Percentiles rank a stretch among this genome's conserved stretches.
phyloP scores from a whole-genome alignment of 257 asterid genomes.

The Solanum ossicruentum region DNA sequence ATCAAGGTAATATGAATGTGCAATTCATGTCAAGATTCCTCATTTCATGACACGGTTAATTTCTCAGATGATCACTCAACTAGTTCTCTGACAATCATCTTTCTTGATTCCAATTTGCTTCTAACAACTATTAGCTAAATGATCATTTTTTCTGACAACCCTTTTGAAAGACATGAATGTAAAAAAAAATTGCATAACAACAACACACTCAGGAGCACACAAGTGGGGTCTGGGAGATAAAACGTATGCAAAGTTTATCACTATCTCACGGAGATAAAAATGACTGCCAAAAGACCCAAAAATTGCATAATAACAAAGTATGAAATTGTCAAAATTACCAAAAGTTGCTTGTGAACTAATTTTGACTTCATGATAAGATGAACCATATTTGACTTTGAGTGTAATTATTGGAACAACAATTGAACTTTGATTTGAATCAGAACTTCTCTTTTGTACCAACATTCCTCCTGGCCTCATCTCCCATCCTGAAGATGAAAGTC shows the following conservation, averaged over 20 bases:
- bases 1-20: background rate
- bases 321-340: slow-evolving; percentile 28
- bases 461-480: slow-evolving; percentile 88
- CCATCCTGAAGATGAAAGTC: slow-evolving; percentile 21
- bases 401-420: slow-evolving; percentile 34
- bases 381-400: slow-evolving; percentile 58
- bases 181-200: too few relatives aligned
- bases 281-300: too few relatives aligned
- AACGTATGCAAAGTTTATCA: too few relatives aligned
- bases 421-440: slow-evolving; percentile 39
- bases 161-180: background rate
- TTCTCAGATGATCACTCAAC: background rate
- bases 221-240: too few relatives aligned
- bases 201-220: too few relatives aligned
- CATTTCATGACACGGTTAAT: background rate
- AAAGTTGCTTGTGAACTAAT: slow-evolving; percentile 73
- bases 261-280: too few relatives aligned
- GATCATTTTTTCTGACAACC: background rate
- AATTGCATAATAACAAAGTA: background rate
- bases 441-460: slow-evolving; percentile 72
- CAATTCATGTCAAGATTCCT: background rate
- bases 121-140: too few relatives aligned
- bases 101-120: too few relatives aligned
- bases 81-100: too few relatives aligned
- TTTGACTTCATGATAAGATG: slow-evolving; percentile 45